These are phyloP conservation scores for Fonsecaea pugnacius DNA, from an alignment of 2,329 filamentous ascomycete genomes.

Conservation along the genomic window DNA sequence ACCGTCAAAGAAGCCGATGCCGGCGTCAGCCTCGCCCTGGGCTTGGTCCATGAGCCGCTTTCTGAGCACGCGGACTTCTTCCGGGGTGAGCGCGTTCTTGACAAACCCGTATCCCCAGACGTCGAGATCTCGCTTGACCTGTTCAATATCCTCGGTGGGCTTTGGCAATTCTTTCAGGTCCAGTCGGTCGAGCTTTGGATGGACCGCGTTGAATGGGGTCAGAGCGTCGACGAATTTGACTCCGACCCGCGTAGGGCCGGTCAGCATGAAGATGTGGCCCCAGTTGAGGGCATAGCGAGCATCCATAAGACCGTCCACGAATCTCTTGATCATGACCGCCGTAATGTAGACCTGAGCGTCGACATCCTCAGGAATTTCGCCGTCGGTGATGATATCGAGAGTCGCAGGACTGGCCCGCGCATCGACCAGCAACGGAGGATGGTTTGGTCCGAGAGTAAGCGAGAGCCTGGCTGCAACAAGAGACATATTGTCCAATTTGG, in stretches of 20 bases:
- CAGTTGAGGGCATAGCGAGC: constrained; percentile 21
- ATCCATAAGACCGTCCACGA: constrained; percentile 16
- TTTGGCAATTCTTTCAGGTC: constrained; percentile 10
- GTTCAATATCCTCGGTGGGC: constrained; percentile 17
- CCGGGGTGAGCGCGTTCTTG: constrained; percentile 13
- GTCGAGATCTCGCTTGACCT: constrained; percentile 19
- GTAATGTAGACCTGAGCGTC: constrained; percentile 16
- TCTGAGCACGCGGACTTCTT: constrained; percentile 9
- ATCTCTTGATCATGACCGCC: constrained; percentile 18
- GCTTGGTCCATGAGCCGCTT: constrained; percentile 17
- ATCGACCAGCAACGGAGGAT: constrained; percentile 16
- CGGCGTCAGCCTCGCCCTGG: constrained; percentile 15
- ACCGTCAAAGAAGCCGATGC: constrained; percentile 17
- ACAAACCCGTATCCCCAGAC: constrained; percentile 20
- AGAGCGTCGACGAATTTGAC: constrained; percentile 19
- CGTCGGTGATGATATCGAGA: background rate
- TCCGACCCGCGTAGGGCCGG: constrained; percentile 8
- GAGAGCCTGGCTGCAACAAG: constrained; percentile 13
- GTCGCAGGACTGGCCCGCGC: constrained; percentile 15
- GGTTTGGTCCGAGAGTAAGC: constrained; percentile 13
- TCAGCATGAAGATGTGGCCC: constrained; percentile 16
- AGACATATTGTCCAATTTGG: constrained; percentile 13
- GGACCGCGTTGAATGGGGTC: constrained; percentile 16
- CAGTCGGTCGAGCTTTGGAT: constrained; percentile 14
- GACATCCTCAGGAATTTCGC: background rate